Percentiles rank a stretch among this genome's conserved stretches.
phyloP scores from a whole-genome alignment of 2,329 filamentous ascomycete genomes.

The Pseudocercospora fuligena region DNA sequence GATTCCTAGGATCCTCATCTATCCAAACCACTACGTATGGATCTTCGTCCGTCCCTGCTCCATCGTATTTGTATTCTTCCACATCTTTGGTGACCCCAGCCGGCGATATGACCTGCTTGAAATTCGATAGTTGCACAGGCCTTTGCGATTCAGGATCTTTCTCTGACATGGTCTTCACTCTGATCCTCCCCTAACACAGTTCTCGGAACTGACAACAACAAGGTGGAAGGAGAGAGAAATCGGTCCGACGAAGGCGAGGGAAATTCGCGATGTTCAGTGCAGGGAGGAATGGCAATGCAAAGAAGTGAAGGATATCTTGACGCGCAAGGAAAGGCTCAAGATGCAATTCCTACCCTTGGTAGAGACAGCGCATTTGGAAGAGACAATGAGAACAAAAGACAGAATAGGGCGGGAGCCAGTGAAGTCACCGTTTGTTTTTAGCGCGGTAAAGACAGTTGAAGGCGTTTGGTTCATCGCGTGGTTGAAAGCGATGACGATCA shows the following conservation, averaged over 20 bases:
- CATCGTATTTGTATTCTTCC: conserved; percentile 26
- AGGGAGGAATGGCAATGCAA: too few species aligned
- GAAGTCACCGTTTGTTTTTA: conserved; percentile 1
- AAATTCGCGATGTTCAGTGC: too few species aligned
- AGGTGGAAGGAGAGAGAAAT: too few species aligned
- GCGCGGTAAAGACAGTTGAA: neutral
- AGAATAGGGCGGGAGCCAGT: neutral
- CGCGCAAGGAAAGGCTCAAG: too few species aligned
- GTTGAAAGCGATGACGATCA: too few species aligned
- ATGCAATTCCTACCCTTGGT: too few species aligned
- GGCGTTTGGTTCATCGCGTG: neutral
- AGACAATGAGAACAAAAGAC: neutral
- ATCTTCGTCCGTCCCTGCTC: conserved; percentile 63
- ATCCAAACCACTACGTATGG: conserved; percentile 70
- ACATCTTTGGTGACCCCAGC: conserved; percentile 12
- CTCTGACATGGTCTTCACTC: conserved; percentile 26
- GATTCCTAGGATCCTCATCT: conserved; percentile 68
- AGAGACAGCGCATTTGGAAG: too few species aligned
- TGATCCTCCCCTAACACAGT: neutral
- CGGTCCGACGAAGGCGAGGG: too few species aligned
- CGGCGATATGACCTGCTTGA: conserved; percentile 5
- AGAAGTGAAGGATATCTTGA: too few species aligned
- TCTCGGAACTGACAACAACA: too few species aligned
- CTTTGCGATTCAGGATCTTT: conserved; percentile 38
- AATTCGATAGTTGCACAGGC: conserved; percentile 5